Evolutionary conservation across 345 rosid species (phyloP).

Genomic region (Lenwebbia sp.): DNA sequence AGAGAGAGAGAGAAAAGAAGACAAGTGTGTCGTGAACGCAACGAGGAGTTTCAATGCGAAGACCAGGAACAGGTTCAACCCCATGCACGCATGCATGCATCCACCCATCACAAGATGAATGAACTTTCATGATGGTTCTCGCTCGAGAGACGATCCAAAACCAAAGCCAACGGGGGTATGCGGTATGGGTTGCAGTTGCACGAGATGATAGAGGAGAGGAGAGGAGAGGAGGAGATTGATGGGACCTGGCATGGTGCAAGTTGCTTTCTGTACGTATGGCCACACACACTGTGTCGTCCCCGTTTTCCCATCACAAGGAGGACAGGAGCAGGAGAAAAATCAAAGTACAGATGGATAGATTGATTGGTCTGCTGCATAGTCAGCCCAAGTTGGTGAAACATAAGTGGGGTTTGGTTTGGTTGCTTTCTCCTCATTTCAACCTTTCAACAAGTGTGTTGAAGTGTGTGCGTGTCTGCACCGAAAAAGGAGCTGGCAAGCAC

Average conservation of each 20-base stretch:
- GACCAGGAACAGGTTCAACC: not conserved
- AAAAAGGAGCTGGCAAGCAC: conserved; percentile 19
- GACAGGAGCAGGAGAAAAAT: conserved; percentile 7
- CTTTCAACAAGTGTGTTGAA: not conserved
- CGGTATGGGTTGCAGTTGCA: not conserved
- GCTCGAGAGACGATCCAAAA: not conserved
- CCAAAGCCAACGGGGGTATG: not conserved
- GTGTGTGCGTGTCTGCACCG: not conserved
- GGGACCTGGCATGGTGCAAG: not conserved
- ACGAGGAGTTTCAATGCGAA: not conserved
- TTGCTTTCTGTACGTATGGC: not conserved
- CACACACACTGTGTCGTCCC: not conserved
- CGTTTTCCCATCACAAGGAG: not conserved
- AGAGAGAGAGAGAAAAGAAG: not conserved
- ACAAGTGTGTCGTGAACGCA: not conserved
- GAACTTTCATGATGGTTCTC: not conserved
- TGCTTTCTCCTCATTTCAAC: not conserved
- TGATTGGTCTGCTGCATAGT: not conserved
- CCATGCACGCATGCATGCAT: not conserved
- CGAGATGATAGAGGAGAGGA: not conserved
- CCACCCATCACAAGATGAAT: too few relatives aligned
- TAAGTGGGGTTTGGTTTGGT: not conserved
- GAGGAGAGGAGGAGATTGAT: not conserved
- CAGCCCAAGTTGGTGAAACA: not conserved
- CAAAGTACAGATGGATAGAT: conserved; percentile 12